phyloP scores from a whole-genome alignment of 2,329 filamentous ascomycete genomes.

The Hirsutella rhossiliensis region DNA sequence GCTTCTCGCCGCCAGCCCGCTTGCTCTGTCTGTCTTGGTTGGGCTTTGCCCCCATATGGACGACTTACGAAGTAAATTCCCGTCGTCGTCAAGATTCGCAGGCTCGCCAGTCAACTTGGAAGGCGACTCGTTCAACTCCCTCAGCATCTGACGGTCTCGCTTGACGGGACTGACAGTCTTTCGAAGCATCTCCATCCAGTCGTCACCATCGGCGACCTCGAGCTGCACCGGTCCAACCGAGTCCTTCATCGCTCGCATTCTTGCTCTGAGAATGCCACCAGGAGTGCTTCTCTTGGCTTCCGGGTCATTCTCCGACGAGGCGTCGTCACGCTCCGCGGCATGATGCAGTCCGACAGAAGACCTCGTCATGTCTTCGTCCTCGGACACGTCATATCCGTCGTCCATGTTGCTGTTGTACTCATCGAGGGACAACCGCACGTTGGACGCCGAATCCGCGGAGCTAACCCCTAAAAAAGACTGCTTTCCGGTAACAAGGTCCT shows the following conservation, averaged over 20 bases:
- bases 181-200: conserved; percentile 90
- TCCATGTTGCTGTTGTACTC: conserved; percentile 45
- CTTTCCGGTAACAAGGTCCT: conserved; percentile 41
- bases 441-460: conserved; percentile 70
- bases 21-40: conserved; percentile 15
- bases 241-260: conserved; percentile 51
- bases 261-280: conserved; percentile 49
- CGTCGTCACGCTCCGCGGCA: conserved; percentile 60
- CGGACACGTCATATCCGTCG: conserved; percentile 64
- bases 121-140: conserved; percentile 45
- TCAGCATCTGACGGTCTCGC: conserved; percentile 67
- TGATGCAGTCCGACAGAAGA: conserved; percentile 62
- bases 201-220: conserved; percentile 57
- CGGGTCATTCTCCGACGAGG: conserved; percentile 40
- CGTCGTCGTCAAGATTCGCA: conserved; percentile 24
- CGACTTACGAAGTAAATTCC: conserved; percentile 34
- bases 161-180: conserved; percentile 92
- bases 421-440: conserved; percentile 46
- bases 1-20: conserved; percentile 15
- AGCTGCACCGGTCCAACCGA: conserved; percentile 45
- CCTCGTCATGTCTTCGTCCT: conserved; percentile 65
- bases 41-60: conserved; percentile 22
- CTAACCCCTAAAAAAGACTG: conserved; percentile 89
- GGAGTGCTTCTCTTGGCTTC: conserved; percentile 35
- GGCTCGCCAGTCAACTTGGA: conserved; percentile 14